These are phyloP conservation scores for Rhizopus arrhizus DNA, from an alignment of 371 early-diverging fungal genomes.

Conservation along the genomic window DNA sequence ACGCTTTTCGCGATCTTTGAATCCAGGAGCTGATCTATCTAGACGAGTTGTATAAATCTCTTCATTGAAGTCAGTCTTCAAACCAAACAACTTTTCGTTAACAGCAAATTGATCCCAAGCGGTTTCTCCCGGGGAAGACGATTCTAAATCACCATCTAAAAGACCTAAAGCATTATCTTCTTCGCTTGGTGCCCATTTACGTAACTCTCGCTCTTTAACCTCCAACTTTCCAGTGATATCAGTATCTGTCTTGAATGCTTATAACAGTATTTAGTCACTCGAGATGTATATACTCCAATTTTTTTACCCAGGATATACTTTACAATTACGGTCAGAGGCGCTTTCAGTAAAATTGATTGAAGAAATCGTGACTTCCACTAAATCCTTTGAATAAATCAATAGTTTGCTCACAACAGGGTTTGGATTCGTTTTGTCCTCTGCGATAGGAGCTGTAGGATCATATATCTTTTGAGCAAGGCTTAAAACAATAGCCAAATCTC, in stretches of 20 bases:
- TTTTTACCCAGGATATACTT: conserved; percentile 5
- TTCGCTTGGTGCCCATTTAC: conserved; percentile 78
- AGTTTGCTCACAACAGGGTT: conserved; percentile 49
- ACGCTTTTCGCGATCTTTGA: conserved; percentile 83
- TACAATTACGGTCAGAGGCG: conserved; percentile 53
- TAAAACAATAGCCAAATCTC: conserved; percentile 80
- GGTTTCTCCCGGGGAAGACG: conserved; percentile 25
- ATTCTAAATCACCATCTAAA: conserved; percentile 43
- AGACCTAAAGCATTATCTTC: conserved; percentile 35
- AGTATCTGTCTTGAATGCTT: conserved; percentile 87
- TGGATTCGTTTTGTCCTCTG: conserved; percentile 55
- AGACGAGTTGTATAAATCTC: conserved; percentile 94
- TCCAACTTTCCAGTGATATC: conserved; percentile 79
- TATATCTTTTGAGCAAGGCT: conserved; percentile 59
- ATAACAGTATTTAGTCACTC: no score
- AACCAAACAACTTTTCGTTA: conserved; percentile 93
- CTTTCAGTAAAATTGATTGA: conserved; percentile 61
- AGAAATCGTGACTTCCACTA: conserved; percentile 60
- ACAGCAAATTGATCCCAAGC: conserved; percentile 99
- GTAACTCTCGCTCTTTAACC: conserved; percentile 78
- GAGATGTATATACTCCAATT: neutral
- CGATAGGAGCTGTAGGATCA: conserved; percentile 28
- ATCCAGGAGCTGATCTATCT: conserved; percentile 86
- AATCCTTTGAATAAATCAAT: conserved; percentile 73
- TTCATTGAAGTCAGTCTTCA: conserved; percentile 95